Evolutionary conservation across 192 early-diverging fungal genomes (phyloP), one percentile per base, ranked within the genome.

Genomic region (Powellomyces hirtus): DNA sequence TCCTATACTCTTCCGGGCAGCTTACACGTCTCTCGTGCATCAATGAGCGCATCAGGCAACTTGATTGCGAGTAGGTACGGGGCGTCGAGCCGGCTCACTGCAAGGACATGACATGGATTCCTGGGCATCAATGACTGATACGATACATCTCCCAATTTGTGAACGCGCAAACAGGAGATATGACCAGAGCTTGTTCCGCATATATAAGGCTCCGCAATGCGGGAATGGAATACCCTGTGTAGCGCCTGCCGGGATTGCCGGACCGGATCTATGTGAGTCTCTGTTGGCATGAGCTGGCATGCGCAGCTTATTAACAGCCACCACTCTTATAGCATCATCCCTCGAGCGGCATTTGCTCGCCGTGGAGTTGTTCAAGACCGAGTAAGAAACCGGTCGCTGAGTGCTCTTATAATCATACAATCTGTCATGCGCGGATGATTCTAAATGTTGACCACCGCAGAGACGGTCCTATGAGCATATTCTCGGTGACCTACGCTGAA

Each of bases 281-380:
- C 13, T 18, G 16, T 4, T 34, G 16, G n/a, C 11, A 10, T 35
- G 10, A 22, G 34, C 56, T 1, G 10, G 26, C 7, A 24, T 24
- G 10, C 51, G 22, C 33, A 8, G 6, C 33, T 34, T 10, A 59
- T 33, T 10, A 10, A 33, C 33, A 10, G 26, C 26, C 16, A 24
- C 22, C 26, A 11, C 56, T 59, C 33, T 34, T 60, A 27, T 38
- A 60, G 59, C 59, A 22, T 16, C 18, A 34, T 18, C 35, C 30
- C 31, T 49, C 6, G 58, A 35, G 4, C 8, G 35, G 4, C 67
- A 69, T 7, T 35, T 69, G 22, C 40, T 69, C 7, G 58, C 58
- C 2, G 13, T 45, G 6, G 67, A 69, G 40, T 58, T 69, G 10
- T 60, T 49, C 58, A 40, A n/a, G 4, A 34, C 65, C 1, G 35